Percentiles rank a stretch among this genome's conserved stretches.
phyloP scores from a whole-genome alignment of 257 asterid genomes.

The Primulina tabacum region DNA sequence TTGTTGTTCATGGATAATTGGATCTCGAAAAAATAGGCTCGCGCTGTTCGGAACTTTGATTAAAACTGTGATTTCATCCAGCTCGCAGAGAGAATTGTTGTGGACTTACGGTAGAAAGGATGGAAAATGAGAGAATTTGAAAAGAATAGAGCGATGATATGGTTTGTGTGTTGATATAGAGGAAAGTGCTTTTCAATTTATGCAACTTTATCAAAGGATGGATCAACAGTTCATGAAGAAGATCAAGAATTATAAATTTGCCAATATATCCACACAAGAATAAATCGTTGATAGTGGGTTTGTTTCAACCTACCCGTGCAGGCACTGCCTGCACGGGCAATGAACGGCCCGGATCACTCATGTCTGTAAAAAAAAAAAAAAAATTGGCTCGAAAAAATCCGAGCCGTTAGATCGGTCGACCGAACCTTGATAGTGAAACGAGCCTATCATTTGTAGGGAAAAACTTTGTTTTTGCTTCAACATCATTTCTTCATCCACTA shows the following conservation, averaged over 20 bases:
- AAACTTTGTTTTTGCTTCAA: not conserved
- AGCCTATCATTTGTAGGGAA: not conserved
- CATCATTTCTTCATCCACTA: not conserved
- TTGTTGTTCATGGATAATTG: too few species aligned
- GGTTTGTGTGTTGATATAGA: not conserved
- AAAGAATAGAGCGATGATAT: too few species aligned
- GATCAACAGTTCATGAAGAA: not conserved
- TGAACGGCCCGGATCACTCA: too few species aligned
- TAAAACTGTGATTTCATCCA: not conserved
- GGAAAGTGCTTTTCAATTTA: not conserved
- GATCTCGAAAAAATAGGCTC: too few species aligned
- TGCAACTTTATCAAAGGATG: not conserved
- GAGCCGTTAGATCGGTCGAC: too few species aligned
- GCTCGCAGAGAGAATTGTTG: not conserved
- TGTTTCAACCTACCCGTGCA: too few species aligned
- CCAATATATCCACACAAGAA: not conserved
- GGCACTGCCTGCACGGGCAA: too few species aligned
- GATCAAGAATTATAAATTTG: not conserved
- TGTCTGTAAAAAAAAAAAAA: too few species aligned
- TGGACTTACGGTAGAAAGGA: not conserved
- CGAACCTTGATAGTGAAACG: not conserved
- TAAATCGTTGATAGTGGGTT: too few species aligned
- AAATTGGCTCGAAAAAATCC: too few species aligned
- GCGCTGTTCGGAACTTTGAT: too few species aligned
- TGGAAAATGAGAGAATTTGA: too few species aligned